These are phyloP conservation scores for Teratosphaeria nubilosa DNA, from an alignment of 2,329 filamentous ascomycete species.

Conservation along the genomic window DNA sequence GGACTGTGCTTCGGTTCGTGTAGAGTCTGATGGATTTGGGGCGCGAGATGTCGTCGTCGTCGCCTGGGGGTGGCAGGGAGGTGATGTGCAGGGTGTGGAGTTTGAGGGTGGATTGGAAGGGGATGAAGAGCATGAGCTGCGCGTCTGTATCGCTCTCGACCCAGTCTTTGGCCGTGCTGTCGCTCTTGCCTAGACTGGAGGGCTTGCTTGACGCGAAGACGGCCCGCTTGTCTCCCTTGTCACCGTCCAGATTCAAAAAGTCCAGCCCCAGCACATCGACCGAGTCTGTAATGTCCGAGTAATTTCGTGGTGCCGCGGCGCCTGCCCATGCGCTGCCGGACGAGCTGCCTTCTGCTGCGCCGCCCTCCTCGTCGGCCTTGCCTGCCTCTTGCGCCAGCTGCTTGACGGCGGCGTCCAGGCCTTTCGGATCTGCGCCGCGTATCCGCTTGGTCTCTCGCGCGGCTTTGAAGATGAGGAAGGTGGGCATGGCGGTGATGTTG, in stretches of 20 bases:
- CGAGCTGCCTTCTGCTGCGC: slow-evolving; percentile 18
- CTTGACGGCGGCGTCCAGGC: slow-evolving; percentile 60
- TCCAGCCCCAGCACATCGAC: slow-evolving; percentile 73
- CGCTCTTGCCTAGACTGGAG: slow-evolving; percentile 39
- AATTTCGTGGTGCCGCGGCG: slow-evolving; percentile 65
- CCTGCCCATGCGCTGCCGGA: slow-evolving; percentile 55
- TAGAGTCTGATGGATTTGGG: slow-evolving; percentile 79
- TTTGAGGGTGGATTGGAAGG: slow-evolving; percentile 81
- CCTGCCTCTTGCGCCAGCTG: slow-evolving; percentile 59
- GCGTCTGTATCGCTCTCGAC: slow-evolving; percentile 95
- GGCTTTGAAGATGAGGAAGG: slow-evolving; percentile 63
- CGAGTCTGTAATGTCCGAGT: slow-evolving; percentile 71
- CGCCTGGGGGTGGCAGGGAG: slow-evolving; percentile 59
- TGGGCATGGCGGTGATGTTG: slow-evolving; percentile 68
- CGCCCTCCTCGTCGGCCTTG: slow-evolving; percentile 14
- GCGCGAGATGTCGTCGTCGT: slow-evolving; percentile 67
- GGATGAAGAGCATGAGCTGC: slow-evolving; percentile 85
- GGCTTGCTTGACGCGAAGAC: slow-evolving; percentile 66
- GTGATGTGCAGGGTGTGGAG: slow-evolving; percentile 82
- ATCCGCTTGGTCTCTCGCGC: slow-evolving; percentile 28
- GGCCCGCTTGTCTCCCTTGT: slow-evolving; percentile 60
- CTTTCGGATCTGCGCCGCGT: slow-evolving; percentile 59
- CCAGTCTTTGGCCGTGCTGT: slow-evolving; percentile 59
- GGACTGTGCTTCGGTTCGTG: slow-evolving; percentile 76
- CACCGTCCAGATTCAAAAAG: slow-evolving; percentile 74